Base-by-base conservation (phyloP, 2,329 filamentous ascomycete genomes). In the Fusarium tricinctum region DNA sequence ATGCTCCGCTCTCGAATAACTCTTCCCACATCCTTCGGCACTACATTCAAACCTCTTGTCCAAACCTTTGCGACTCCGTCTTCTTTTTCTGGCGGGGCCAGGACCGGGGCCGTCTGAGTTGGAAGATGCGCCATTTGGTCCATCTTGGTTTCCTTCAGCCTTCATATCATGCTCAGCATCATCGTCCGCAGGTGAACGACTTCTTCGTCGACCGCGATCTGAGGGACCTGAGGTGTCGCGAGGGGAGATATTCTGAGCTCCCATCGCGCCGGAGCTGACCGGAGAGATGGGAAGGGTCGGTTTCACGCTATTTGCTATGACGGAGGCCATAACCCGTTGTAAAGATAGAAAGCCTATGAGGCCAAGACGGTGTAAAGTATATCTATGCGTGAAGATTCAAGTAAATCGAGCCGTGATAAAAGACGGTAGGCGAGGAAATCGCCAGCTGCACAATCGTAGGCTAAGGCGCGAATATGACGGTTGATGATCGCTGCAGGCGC, bases 1-100 rank as follows among this genome's bases (percentile, higher is more conserved):
- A 83, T 99, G 96, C 81, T 98, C 96, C 10, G 96, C 95, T 77
- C 96, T 88, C 26, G 95, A 97, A 78, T 99, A 99, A 77, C 91
- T 97, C 84, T 97, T 99, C 40, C 93, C 94, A 75, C 96, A 99
- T 39, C 91, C 93, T 69, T 92, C 90, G 62, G 93, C 89, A 7
- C 91, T 90, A 77, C 96, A 99, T 74, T 92, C 90, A 68, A 94
- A 95, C 75, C 90, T 89, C 81, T 94, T 94, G 78, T 94, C 92
- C 40, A 93, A 81, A 5, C 91, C 91, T 78, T 94, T 94, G 68
- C 92, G 88, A 79, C 91, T 94, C 56, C 91, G 82, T 70, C 91
- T 83, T 59, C 91, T 83, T 79, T 93, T 89, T 58, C 91, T 84
- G 78, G 93, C 87, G 57, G 84, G 83, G 7, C 81, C 80, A 5